Conservation (phyloP, 306 rosid species). For the Lathyrus oleraceus region DNA sequence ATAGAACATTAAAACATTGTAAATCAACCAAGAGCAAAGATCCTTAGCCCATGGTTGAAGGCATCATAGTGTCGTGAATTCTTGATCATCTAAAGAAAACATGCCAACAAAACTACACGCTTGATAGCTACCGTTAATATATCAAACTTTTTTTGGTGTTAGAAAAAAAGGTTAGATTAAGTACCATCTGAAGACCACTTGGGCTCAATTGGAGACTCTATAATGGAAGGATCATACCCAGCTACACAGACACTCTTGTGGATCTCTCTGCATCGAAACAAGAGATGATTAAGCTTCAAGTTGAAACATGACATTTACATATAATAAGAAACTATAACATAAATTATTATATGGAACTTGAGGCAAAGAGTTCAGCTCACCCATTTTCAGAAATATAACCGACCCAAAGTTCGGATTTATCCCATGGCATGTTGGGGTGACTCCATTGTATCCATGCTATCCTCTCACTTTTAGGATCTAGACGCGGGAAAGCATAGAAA, state of each 20-base stretch:
- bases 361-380: slow-evolving; percentile 50
- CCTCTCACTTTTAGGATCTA: slow-evolving; percentile 69
- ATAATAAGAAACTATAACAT: slow-evolving; percentile 8
- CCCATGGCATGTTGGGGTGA: slow-evolving; percentile 99
- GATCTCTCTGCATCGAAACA: slow-evolving; percentile 60
- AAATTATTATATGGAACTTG: neutral
- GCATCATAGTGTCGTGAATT: no score
- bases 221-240: slow-evolving; percentile 62
- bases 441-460: slow-evolving; percentile 95
- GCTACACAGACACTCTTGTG: slow-evolving; percentile 64
- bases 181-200: slow-evolving; percentile 93
- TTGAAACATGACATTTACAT: slow-evolving; percentile 17
- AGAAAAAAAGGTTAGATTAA: slow-evolving; percentile 17
- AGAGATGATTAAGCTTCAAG: slow-evolving; percentile 27
- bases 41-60: no score
- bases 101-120: slow-evolving; percentile 21
- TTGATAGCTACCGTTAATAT: neutral
- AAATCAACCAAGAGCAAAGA: no score
- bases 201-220: slow-evolving; percentile 94
- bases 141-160: slow-evolving; percentile 1
- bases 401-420: slow-evolving; percentile 92
- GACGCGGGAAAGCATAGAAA: slow-evolving; percentile 91
- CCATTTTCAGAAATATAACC: slow-evolving; percentile 89
- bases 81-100: neutral
- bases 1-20: no score